These are phyloP conservation scores for Erythrophleum fordii DNA, from an alignment of 306 rosid genomes.

Conservation along the genomic window DNA sequence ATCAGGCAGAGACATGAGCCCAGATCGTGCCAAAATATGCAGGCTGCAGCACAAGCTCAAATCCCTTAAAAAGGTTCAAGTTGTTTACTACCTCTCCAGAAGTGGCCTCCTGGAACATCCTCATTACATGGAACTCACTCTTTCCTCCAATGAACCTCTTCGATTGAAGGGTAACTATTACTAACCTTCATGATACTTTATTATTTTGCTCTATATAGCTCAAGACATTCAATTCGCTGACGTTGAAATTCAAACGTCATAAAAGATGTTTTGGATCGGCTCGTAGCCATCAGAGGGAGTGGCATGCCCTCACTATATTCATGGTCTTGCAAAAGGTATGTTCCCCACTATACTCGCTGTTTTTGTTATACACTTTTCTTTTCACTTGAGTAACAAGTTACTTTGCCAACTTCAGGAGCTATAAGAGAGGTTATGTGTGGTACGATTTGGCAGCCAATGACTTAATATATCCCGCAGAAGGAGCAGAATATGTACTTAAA, in stretches of 20 bases:
- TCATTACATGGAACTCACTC: constrained; percentile 78
- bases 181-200: too few relatives aligned
- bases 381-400: not conserved
- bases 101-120: constrained; percentile 90
- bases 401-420: constrained; percentile 55
- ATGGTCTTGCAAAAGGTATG: constrained; percentile 91
- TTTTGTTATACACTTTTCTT: not conserved
- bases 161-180: constrained; percentile 62
- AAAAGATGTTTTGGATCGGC: constrained; percentile 76
- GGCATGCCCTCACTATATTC: constrained; percentile 86
- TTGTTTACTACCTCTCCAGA: constrained; percentile 82
- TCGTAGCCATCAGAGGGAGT: constrained; percentile 73
- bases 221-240: not conserved
- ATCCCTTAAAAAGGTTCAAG: constrained; percentile 66
- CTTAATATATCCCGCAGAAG: constrained; percentile 74
- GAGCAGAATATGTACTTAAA: constrained; percentile 83
- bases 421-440: constrained; percentile 90
- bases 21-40: constrained; percentile 66
- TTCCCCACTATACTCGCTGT: not conserved
- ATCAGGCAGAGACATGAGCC: constrained; percentile 53
- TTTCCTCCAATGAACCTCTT: constrained; percentile 69
- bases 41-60: constrained; percentile 48
- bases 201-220: too few relatives aligned
- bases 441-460: constrained; percentile 74
- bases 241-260: not conserved